Percentiles rank a stretch among this genome's conserved stretches.
These are phyloP conservation scores for Sclerotinia nivalis DNA, from an alignment of 2,329 filamentous ascomycete species.

Conservation along the genomic window DNA sequence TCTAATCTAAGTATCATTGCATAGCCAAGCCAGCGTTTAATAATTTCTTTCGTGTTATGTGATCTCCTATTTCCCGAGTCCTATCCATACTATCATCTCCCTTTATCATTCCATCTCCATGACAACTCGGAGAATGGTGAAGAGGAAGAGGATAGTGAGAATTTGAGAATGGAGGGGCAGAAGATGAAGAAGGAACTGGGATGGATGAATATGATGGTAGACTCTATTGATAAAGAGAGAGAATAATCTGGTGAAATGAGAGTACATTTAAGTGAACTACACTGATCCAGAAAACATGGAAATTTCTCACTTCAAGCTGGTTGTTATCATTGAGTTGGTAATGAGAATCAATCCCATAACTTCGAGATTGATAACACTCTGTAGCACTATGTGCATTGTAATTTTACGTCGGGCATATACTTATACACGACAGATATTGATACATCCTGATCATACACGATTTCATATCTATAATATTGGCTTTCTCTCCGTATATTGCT, in stretches of 20 bases:
- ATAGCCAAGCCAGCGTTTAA: too few relatives aligned
- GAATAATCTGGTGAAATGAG: not conserved
- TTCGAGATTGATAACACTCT: not conserved
- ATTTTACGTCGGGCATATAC: slow-evolving; percentile 11
- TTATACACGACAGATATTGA: slow-evolving; percentile 21
- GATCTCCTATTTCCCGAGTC: too few relatives aligned
- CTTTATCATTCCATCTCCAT: too few relatives aligned
- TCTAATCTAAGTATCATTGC: too few relatives aligned
- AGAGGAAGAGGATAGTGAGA: too few relatives aligned
- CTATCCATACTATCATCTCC: too few relatives aligned
- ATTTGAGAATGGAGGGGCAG: too few relatives aligned
- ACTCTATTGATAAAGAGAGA: too few relatives aligned
- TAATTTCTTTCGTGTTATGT: too few relatives aligned
- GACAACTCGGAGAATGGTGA: too few relatives aligned
- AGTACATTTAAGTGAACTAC: not conserved
- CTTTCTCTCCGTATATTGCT: slow-evolving; percentile 40
- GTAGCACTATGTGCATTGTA: not conserved
- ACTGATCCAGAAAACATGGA: not conserved
- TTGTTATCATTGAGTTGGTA: not conserved
- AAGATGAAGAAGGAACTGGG: too few relatives aligned
- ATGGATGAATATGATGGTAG: too few relatives aligned
- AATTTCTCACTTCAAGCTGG: not conserved
- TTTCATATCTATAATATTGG: slow-evolving; percentile 30
- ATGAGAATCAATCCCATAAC: not conserved
- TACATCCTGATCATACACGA: slow-evolving; percentile 24